A percentile compares a stretch with the other conserved stretches of the same genome.
These are phyloP conservation scores for Rhizopus stolonifer DNA, from an alignment of 371 early-diverging fungal species.

Conservation along the genomic window DNA sequence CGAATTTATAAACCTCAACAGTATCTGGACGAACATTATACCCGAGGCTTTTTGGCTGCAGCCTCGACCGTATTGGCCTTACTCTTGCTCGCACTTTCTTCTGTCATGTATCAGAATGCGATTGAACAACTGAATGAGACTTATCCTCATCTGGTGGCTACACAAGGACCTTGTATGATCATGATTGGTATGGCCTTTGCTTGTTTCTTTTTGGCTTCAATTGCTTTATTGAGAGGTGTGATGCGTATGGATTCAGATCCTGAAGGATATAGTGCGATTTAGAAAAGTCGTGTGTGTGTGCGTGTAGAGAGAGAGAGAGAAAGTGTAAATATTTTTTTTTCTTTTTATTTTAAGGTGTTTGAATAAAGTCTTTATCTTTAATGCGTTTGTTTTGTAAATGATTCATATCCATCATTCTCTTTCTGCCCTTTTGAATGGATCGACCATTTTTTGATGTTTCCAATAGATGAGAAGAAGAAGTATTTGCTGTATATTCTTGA, in stretches of 20 bases:
- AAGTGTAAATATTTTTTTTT: neutral
- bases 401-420: neutral
- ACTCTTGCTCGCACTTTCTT: slow-evolving; percentile 27
- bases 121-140: slow-evolving; percentile 26
- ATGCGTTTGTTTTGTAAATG: neutral
- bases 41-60: slow-evolving; percentile 42
- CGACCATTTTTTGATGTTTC: neutral
- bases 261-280: slow-evolving; percentile 39
- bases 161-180: slow-evolving; percentile 31
- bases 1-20: slow-evolving; percentile 14
- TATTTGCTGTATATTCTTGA: neutral
- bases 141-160: slow-evolving; percentile 41
- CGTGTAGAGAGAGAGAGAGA: too few relatives aligned
- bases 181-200: slow-evolving; percentile 43
- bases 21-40: slow-evolving; percentile 36
- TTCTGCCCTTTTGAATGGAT: neutral
- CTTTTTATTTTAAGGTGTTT: slow-evolving; percentile 1
- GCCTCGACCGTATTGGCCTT: slow-evolving; percentile 31
- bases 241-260: slow-evolving; percentile 23
- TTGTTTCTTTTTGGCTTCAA: slow-evolving; percentile 25
- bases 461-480: neutral
- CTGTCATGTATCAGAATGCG: slow-evolving; percentile 40
- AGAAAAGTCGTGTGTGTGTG: neutral
- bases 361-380: neutral
- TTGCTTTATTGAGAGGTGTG: slow-evolving; percentile 31